A percentile compares a stretch with the other conserved stretches of the same genome.
These are phyloP conservation scores for Prunus padus DNA, from an alignment of 306 rosid species.

Conservation along the genomic window DNA sequence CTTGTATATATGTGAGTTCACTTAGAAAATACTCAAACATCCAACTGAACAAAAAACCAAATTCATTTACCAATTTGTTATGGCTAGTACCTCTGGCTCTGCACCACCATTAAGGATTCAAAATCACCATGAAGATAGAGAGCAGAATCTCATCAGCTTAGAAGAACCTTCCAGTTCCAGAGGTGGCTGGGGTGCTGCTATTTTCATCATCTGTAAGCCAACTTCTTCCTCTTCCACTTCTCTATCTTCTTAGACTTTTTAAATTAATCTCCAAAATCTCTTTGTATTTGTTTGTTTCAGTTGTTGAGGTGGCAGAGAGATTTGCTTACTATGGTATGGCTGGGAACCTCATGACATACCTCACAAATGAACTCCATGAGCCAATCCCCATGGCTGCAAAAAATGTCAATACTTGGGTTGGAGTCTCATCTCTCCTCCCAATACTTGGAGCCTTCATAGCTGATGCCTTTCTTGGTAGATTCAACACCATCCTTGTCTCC, in stretches of 20 bases:
- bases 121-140: neutral
- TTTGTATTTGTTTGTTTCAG: constrained; percentile 14
- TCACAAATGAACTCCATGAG: constrained; percentile 36
- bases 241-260: neutral
- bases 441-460: constrained; percentile 45
- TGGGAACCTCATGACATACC: constrained; percentile 38
- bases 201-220: constrained; percentile 45
- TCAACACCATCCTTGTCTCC: constrained; percentile 39
- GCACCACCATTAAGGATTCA: neutral
- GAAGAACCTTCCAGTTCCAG: constrained; percentile 3
- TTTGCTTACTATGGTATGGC: constrained; percentile 37
- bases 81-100: neutral
- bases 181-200: constrained; percentile 57
- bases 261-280: neutral
- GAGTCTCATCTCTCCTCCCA: constrained; percentile 39
- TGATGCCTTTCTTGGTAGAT: constrained; percentile 47
- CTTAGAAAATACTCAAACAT: neutral
- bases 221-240: neutral
- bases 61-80: neutral
- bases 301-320: constrained; percentile 53
- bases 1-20: too few relatives aligned
- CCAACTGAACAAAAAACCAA: neutral
- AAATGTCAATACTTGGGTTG: constrained; percentile 46
- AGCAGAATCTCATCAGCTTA: constrained; percentile 3
- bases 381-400: constrained; percentile 35